Base-by-base conservation (phyloP, 768 basidiomycete species). In the Kwoniella shandongensis region DNA sequence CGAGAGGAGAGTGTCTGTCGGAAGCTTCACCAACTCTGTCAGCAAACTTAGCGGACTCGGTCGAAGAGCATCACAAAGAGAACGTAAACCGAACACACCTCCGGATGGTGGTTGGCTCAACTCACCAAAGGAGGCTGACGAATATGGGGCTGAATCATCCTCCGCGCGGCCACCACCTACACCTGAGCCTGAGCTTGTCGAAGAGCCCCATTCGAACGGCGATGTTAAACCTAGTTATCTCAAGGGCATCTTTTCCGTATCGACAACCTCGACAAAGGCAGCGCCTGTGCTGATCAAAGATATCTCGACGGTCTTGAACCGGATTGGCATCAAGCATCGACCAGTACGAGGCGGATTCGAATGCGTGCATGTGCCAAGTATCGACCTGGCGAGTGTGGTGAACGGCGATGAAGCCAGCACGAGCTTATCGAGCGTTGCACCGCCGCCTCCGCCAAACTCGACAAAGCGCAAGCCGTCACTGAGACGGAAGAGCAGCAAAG, bases 211-310 rank as follows among this genome's bases (percentile, higher is more conserved):
- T 40, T 35, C 39, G 7, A 60, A 51, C 44, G 42, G 48, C 4
- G 88, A 89, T 55, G 87, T 90, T 70, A 98, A 97, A 79, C 90
- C 96, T 1, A 85, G 97, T 44, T 94, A 90, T 78, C 79, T 98
- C 70, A 99, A 98, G 78, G 96, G 96, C 5, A 73, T 99, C 46
- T 97, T 99, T 79, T 92, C 89, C 86, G 96, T 99, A 39, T 87
- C 90, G 4, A 99, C 96, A 5, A 99, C 96, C 1, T 88, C 91
- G 25, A 91, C 91, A 4, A 97, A 94, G 71, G 72, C 89, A 5
- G 88, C 91, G 4, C 77, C 82, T 13, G 81, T 83, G 8, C 86
- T 98, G 78, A 88, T 90, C 76, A 78, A 81, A 55, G 94, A 98
- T 76, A 87, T 99, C 62, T 81, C 83, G 46, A 83, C 84, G 12